A percentile compares a stretch with the other conserved stretches of the same genome.
These are phyloP conservation scores for Starmerella vitae DNA, from an alignment of 805 yeast species.

Conservation along the genomic window DNA sequence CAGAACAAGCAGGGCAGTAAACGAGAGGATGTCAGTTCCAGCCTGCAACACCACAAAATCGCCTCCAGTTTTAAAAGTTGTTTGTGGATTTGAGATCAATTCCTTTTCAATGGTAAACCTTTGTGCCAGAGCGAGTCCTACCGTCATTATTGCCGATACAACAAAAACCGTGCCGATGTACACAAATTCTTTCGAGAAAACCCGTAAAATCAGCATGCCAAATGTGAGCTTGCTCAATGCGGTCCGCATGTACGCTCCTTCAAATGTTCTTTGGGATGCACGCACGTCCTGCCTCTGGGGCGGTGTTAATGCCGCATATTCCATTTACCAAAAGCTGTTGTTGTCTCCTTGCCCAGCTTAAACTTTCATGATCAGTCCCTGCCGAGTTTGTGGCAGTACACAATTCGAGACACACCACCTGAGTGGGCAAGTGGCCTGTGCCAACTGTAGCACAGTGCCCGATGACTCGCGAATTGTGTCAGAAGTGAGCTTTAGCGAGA, in stretches of 20 bases:
- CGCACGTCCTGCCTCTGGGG: slow-evolving; percentile 25
- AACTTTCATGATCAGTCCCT: slow-evolving; percentile 7
- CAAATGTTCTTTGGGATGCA: slow-evolving; percentile 73
- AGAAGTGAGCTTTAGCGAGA: slow-evolving; percentile 88
- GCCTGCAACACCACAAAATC: slow-evolving; percentile 42
- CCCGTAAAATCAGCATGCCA: slow-evolving; percentile 47
- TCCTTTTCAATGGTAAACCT: slow-evolving; percentile 25
- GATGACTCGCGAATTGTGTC: slow-evolving; percentile 92
- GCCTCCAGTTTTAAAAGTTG: slow-evolving; percentile 48
- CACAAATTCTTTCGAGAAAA: slow-evolving; percentile 50
- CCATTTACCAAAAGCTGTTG: not conserved
- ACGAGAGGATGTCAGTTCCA: slow-evolving; percentile 35
- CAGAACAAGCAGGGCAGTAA: slow-evolving; percentile 38
- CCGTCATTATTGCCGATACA: slow-evolving; percentile 39
- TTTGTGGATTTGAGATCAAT: slow-evolving; percentile 29
- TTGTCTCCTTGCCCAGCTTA: no score
- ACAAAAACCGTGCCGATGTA: slow-evolving; percentile 57
- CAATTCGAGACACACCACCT: slow-evolving; percentile 16
- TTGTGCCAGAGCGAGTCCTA: slow-evolving; percentile 30
- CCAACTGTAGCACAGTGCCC: slow-evolving; percentile 68
- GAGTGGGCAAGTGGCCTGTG: slow-evolving; percentile 55
- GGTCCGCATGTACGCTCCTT: slow-evolving; percentile 68
- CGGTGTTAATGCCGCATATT: slow-evolving; percentile 11
- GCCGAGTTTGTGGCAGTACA: slow-evolving; percentile 18
- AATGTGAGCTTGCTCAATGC: slow-evolving; percentile 58